Conservation (phyloP, 2,329 filamentous ascomycete species). For the Fusarium vanettenii region DNA sequence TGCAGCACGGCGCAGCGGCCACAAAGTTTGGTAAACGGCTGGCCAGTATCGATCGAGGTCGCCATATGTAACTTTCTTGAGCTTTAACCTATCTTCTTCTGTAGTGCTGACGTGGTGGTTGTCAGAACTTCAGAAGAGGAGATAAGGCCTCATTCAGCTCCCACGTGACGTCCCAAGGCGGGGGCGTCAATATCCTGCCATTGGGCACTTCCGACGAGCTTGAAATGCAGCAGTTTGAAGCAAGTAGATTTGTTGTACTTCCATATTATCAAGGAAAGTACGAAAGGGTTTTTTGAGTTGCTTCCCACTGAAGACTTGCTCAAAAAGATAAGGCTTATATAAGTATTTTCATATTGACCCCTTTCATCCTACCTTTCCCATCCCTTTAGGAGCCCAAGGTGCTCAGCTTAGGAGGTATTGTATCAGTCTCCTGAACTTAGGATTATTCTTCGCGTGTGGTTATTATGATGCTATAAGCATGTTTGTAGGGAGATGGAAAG, state of each 20-base stretch:
- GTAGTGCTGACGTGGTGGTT: not conserved
- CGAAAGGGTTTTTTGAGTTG: not conserved
- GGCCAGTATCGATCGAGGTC: not conserved
- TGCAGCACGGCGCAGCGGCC: not conserved
- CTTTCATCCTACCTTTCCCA: not conserved
- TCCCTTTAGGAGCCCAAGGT: no score
- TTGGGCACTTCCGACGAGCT: not conserved
- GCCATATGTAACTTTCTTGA: not conserved
- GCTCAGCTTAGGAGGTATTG: no score
- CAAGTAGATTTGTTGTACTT: not conserved
- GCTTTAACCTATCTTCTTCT: not conserved
- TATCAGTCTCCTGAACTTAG: no score
- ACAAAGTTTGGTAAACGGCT: not conserved
- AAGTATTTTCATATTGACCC: not conserved
- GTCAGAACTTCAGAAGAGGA: not conserved
- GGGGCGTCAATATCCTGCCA: not conserved
- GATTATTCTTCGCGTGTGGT: no score
- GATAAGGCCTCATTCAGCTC: not conserved
- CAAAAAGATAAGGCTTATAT: not conserved
- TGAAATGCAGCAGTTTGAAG: not conserved
- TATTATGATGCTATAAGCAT: no score
- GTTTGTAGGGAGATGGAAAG: no score
- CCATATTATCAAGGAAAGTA: not conserved
- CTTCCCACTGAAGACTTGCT: not conserved
- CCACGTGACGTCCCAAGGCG: not conserved